A percentile compares a stretch with the other conserved stretches of the same genome.
Evolutionary conservation across 2,329 filamentous ascomycete genomes (phyloP).

Genomic region (Trichothecium sympodiale): DNA sequence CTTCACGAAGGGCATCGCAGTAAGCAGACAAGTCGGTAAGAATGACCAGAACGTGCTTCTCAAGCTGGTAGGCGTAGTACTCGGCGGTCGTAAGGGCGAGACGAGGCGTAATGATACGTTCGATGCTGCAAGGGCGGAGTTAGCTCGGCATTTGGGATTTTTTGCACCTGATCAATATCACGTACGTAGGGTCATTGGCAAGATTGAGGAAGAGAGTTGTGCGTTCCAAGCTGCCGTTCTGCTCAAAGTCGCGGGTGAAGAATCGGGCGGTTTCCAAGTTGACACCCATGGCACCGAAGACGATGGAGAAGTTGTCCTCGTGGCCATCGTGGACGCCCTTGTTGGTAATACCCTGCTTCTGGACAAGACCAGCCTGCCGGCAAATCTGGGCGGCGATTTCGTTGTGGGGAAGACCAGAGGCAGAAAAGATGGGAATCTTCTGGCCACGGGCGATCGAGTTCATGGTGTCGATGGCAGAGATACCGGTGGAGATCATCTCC

Average conservation of each 20-base stretch:
- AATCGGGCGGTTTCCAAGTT: conserved; percentile 98
- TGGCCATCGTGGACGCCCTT: conserved; percentile 95
- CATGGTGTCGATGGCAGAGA: conserved; percentile 98
- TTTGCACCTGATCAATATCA: conserved; percentile 11
- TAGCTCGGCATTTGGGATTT: neutral
- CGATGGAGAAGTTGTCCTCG: conserved; percentile 99
- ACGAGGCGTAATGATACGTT: conserved; percentile 99
- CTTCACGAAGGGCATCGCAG: conserved; percentile 97
- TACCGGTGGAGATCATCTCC: conserved; percentile 99
- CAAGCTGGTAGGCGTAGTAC: conserved; percentile 99
- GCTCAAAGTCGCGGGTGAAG: conserved; percentile 97
- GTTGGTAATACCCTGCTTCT: conserved; percentile 64
- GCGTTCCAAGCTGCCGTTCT: conserved; percentile 97
- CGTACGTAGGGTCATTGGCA: conserved; percentile 95
- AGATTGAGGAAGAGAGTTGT: conserved; percentile 97
- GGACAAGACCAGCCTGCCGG: conserved; percentile 88
- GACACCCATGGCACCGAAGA: conserved; percentile 99
- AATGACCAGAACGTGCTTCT: conserved; percentile 99
- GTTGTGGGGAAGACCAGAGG: conserved; percentile 95
- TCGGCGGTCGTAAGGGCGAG: conserved; percentile 95
- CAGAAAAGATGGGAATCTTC: conserved; percentile 99
- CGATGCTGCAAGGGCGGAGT: conserved; percentile 51
- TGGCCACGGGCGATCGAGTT: conserved; percentile 95
- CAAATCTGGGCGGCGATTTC: conserved; percentile 99
- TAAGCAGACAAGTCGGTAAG: conserved; percentile 96